A percentile compares a stretch with the other conserved stretches of the same genome.
These are phyloP conservation scores for Hevea brasiliensis DNA, from an alignment of 345 rosid species.

Conservation along the genomic window DNA sequence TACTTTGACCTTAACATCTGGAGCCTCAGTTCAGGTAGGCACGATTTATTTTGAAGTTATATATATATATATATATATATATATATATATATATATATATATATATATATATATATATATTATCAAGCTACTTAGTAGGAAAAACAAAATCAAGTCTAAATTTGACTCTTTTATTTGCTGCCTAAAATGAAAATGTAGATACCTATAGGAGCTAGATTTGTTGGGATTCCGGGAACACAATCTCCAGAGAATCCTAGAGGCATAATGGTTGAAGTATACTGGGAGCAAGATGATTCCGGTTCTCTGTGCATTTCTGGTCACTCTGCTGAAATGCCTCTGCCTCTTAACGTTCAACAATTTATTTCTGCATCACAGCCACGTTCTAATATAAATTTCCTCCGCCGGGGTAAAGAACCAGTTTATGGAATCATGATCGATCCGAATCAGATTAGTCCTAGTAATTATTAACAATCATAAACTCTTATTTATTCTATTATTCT, in stretches of 20 bases:
- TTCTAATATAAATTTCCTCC: constrained; percentile 22
- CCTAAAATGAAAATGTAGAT: constrained; percentile 45
- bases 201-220: constrained; percentile 77
- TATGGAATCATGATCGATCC: constrained; percentile 65
- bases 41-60: background rate
- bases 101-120: too few relatives aligned
- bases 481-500: background rate
- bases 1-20: constrained; percentile 64
- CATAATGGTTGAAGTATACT: constrained; percentile 85
- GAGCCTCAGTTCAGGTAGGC: constrained; percentile 57
- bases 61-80: too few relatives aligned
- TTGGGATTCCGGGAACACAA: constrained; percentile 72
- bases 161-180: background rate
- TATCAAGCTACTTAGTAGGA: background rate
- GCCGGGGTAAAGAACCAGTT: constrained; percentile 39
- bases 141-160: background rate
- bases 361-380: constrained; percentile 32
- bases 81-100: too few relatives aligned
- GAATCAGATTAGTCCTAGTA: constrained; percentile 28
- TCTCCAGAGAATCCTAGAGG: constrained; percentile 62
- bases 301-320: constrained; percentile 80
- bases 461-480: constrained; percentile 11
- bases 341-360: constrained; percentile 37
- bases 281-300: constrained; percentile 89
- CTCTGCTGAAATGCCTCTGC: constrained; percentile 67